Percentiles rank a stretch among this genome's conserved stretches.
These are phyloP conservation scores for Pseudocercospora musae DNA, from an alignment of 2,329 filamentous ascomycete genomes.

Conservation along the genomic window DNA sequence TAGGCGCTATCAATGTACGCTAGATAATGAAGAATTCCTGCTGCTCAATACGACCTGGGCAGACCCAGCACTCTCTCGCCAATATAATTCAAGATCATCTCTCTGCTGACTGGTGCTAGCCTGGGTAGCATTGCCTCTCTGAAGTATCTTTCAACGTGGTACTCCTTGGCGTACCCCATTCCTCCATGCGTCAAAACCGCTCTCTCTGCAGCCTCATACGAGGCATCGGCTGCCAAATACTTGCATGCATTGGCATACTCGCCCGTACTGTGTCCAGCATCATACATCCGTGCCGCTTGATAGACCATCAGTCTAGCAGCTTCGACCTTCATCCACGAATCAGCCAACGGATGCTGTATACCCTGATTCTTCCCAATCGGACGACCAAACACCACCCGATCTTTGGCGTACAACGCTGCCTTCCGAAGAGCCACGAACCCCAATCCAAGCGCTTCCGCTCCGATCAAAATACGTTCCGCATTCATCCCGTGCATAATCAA, in stretches of 20 bases:
- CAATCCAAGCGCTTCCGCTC: constrained; percentile 51
- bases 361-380: constrained; percentile 66
- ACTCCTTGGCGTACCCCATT: constrained; percentile 60
- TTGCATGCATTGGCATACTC: constrained; percentile 63
- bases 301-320: constrained; percentile 64
- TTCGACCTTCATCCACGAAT: constrained; percentile 64
- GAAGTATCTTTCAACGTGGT: constrained; percentile 64
- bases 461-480: constrained; percentile 69
- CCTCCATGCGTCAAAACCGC: constrained; percentile 59
- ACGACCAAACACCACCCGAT: constrained; percentile 63
- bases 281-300: constrained; percentile 62
- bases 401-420: constrained; percentile 63
- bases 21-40: not conserved
- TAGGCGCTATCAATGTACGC: not conserved
- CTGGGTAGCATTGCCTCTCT: constrained; percentile 63
- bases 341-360: constrained; percentile 63
- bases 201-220: constrained; percentile 60
- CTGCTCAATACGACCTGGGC: constrained; percentile 27
- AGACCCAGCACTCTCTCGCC: constrained; percentile 32
- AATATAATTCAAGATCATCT: constrained; percentile 37
- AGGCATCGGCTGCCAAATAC: constrained; percentile 64
- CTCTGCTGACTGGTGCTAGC: constrained; percentile 58
- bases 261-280: constrained; percentile 50
- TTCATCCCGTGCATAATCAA: constrained; percentile 74
- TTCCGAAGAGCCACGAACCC: constrained; percentile 45